Evolutionary conservation across 495 filamentous ascomycete species (phyloP), one percentile per base, ranked within the genome.

Genomic region (Xylaria palmicola): DNA sequence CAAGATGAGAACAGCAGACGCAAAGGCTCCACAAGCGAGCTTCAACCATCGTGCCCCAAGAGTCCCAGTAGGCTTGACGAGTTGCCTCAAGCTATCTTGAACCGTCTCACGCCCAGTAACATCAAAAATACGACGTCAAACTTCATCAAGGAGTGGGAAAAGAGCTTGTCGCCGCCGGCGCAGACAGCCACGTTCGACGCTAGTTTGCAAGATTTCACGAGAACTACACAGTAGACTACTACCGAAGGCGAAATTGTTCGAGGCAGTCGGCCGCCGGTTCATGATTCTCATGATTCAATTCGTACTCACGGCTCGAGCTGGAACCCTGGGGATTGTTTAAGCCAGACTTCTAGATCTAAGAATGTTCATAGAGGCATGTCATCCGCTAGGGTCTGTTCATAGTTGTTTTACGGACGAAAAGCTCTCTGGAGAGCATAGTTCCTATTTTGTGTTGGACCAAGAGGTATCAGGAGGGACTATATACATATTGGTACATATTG

Each of bases 61-160:
- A 56, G 69, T 9, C 47, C 65, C 17, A 55, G 61, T 39, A 78
- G 80, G 65, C 78, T 81, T 43, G 81, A 90, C 64, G 86, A 89
- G 30, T 83, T 92, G 44, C 86, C 86, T n/a, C 88, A 62, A 29
- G 66, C 69, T 41, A 66, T 79, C 20, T 60, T 73, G 52, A 83
- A 82, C 55, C 85, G 85, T 48, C 71, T 90, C 40, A 81, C 85
- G 9, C 87, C 89, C 0, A 82, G 80, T 48, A 89, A 88, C 60
- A 78, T 92, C 59, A 86, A 83, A 62, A 81, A 79, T 9, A 87
- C 87, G n/a, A 88, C 89, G 3, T 83, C 83, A 22, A 85, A 85
- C 53, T 75, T 91, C 57, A 91, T 93, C 85, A 86, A 81, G 51
- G 89, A 93, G 65, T 92, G 89, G 90, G 90, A 94, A 70, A 81